Base-by-base conservation (phyloP, 116 monocot species). In the Posidonia oceanica region DNA sequence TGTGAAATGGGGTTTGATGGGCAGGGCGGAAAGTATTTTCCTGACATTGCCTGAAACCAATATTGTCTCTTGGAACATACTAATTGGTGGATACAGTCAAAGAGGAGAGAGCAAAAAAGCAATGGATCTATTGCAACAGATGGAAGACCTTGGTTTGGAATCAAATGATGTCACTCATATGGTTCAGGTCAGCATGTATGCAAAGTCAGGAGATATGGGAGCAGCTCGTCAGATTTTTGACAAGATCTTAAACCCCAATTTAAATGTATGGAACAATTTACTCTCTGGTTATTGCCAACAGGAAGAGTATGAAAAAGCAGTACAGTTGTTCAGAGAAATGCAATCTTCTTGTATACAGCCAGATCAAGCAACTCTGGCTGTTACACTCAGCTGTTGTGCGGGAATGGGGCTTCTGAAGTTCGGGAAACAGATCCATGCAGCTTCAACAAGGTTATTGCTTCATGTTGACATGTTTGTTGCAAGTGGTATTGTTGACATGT, bases 401-500 rank as follows among this genome's bases (percentile, higher is more conserved):
- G 86, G 74, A 78, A 58, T 84, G 42, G 84, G 86, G 22, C 59
- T 59, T 68, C 63, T 91, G 36, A 59, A 74, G 37, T 70, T 78
- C 55, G 95, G 95, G 3, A 95, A 86, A 64, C 79, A 88, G 74
- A 67, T 88, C 42, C 91, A 95, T 76, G 78, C 83, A 29, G 68
- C 74, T 52, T 88, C 95, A 36, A 53, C 69, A 58, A 88, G 91
- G 71, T 22, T 59, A 22, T 52, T 76, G 56, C 77, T 91, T 56
- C 76, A 91, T 57, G 10, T 63, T 38, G 83, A 95, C 63, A 81
- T 81, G 80, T 91, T 88, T 78, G 95, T 95, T 48, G 74, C 80
- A 29, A 95, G 95, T 64, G 84, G 86, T 37, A 81, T 95, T 17
- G 88, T 95, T 7, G 86, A 95, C 71, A 83, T 91, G 86, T 95